Evolutionary conservation across 306 rosid genomes (phyloP), one percentile per base, ranked within the genome.

Genomic region (Elaeagnus macrophylla): DNA sequence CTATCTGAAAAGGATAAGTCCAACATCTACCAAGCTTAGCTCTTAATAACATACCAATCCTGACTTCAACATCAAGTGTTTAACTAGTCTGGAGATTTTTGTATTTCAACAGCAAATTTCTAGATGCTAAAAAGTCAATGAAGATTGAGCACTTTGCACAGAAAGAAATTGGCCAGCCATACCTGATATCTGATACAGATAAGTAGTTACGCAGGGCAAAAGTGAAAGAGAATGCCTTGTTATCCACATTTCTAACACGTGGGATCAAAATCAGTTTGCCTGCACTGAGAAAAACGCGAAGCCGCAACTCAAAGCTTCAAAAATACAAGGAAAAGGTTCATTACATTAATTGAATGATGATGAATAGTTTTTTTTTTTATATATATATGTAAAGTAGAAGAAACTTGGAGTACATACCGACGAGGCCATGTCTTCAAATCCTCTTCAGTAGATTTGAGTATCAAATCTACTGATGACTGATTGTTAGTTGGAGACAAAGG

Each of bases 171-270:
- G 53, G 46, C 41, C 35, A 45, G 39, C n/a, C 76, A 15, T 48
- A 85, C 95, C 95, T 85, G 62, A 85, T 79, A 64, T 85, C 95
- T 54, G 95, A 85, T 12, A 80, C 85, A 6, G 78, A 64, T 51
- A 85, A 73, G 72, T 75, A 73, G 76, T 85, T 82, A 63, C 79
- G 68, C 51, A 82, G 76, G 2, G 84, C 77, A 61, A 80, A 80
- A n/a, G 83, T 76, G 19, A 79, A 85, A 40, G 90, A 77, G 67
- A 82, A 64, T 16, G 81, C 48, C 63, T 64, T 85, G 55, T 53
- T 77, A 50, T 82, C 95, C 2, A 65, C 66, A 71, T 85, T 85
- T 77, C 95, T 77, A 64, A 85, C 71, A 12, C 87, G 54, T 0
- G 81, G 79, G n/a, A 77, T 71, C 60, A 85, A 59, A 57, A 75